phyloP scores from a whole-genome alignment of 108 stramenopile species.

The Aureococcus anophagefferens region DNA sequence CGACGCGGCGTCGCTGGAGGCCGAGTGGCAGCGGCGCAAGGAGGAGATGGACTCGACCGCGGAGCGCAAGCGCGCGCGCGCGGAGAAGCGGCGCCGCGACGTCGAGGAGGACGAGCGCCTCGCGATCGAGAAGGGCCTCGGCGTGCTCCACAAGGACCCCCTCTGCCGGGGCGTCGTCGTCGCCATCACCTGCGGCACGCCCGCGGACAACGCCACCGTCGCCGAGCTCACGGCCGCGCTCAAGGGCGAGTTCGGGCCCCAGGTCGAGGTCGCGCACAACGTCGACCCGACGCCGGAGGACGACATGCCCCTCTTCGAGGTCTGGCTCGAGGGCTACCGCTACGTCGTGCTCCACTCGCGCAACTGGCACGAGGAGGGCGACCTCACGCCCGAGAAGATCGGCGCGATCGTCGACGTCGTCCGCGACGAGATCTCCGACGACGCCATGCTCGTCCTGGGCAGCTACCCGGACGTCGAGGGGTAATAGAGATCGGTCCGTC shows the following conservation, averaged over 20 bases:
- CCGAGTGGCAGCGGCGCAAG: background rate
- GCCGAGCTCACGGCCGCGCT: background rate
- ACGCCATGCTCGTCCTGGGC: background rate
- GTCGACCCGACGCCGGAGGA: background rate
- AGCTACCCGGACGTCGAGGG: background rate
- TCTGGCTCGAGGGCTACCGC: slow-evolving; percentile 3
- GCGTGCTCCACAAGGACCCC: background rate
- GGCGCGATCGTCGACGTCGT: background rate
- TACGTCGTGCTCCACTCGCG: background rate
- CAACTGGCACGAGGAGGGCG: background rate
- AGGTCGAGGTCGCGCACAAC: background rate
- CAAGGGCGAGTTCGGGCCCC: background rate
- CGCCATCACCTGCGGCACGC: background rate
- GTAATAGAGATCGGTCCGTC: too few species aligned
- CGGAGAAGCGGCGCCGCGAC: background rate
- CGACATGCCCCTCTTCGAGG: background rate
- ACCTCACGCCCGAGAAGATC: background rate
- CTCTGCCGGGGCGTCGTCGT: background rate
- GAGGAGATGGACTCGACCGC: background rate
- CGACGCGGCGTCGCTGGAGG: background rate
- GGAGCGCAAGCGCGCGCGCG: too few species aligned
- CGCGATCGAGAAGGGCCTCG: background rate
- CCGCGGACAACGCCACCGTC: background rate
- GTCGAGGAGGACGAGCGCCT: background rate
- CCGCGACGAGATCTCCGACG: background rate